phyloP scores from a whole-genome alignment of 2,329 filamentous ascomycete species.

The Phaeosphaeria sp. region DNA sequence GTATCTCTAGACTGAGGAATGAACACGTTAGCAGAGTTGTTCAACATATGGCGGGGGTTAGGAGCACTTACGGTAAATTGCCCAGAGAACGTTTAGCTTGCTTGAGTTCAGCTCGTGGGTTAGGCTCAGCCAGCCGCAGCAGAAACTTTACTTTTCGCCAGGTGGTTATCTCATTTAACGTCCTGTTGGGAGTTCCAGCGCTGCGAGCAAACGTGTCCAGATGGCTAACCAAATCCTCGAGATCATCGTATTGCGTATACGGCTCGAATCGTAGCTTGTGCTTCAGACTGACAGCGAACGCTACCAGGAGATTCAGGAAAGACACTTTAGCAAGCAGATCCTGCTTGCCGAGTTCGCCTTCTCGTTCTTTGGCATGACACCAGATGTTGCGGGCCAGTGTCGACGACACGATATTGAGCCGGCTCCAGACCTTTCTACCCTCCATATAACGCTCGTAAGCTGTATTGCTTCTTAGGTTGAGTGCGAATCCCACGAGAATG shows the following conservation, averaged over 20 bases:
- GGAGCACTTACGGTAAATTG: constrained; percentile 64
- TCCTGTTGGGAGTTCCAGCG: constrained; percentile 33
- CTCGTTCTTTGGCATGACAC: constrained; percentile 72
- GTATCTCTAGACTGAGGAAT: constrained; percentile 64
- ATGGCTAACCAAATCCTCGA: constrained; percentile 70
- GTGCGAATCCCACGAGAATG: constrained; percentile 75
- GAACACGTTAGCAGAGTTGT: neutral
- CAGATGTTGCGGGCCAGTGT: constrained; percentile 74
- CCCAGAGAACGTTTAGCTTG: constrained; percentile 71
- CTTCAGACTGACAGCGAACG: constrained; percentile 75
- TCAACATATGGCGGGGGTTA: neutral
- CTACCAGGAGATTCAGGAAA: constrained; percentile 75
- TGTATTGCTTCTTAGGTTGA: constrained; percentile 75
- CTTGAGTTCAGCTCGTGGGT: constrained; percentile 77
- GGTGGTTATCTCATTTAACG: constrained; percentile 49
- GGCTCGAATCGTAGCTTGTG: constrained; percentile 82
- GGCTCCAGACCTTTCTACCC: constrained; percentile 66
- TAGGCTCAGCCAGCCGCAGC: constrained; percentile 73
- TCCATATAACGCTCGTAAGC: constrained; percentile 71
- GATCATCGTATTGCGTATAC: constrained; percentile 73
- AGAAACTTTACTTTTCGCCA: constrained; percentile 68
- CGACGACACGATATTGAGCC: constrained; percentile 57
- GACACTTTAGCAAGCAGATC: constrained; percentile 72
- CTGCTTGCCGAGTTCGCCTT: constrained; percentile 61
- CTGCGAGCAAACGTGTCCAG: constrained; percentile 73